phyloP scores from a whole-genome alignment of 2,329 filamentous ascomycete genomes.

The Ophiocordyceps camponoti-leonardi region DNA sequence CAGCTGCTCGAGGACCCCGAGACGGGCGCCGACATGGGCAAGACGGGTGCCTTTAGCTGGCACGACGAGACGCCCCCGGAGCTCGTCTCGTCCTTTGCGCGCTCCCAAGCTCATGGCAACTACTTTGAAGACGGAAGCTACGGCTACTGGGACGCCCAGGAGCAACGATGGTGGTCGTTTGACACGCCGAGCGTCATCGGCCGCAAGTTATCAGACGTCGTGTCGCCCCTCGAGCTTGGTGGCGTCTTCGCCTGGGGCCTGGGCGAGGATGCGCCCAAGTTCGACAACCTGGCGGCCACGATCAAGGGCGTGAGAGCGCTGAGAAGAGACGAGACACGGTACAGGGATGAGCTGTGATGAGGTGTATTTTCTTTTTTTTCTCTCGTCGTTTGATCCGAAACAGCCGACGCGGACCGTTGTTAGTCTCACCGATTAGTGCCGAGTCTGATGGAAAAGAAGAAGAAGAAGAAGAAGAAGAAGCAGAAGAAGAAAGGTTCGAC shows the following conservation, averaged over 20 bases:
- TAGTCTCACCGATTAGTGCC: not conserved
- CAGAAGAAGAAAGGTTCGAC: not conserved
- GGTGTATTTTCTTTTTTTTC: not conserved
- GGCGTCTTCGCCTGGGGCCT: constrained; percentile 64
- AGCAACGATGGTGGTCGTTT: constrained; percentile 56
- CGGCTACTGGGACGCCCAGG: constrained; percentile 46
- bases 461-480: too few species aligned
- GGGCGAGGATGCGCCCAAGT: constrained; percentile 43
- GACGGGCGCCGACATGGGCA: constrained; percentile 39
- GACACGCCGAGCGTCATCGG: constrained; percentile 45
- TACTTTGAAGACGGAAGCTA: constrained; percentile 45
- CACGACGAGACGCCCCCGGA: constrained; percentile 34
- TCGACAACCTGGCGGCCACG: constrained; percentile 21
- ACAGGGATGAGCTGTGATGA: constrained; percentile 1
- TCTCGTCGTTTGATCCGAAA: not conserved
- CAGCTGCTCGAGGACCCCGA: constrained; percentile 37
- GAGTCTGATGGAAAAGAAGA: not conserved
- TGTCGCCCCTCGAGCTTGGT: constrained; percentile 38
- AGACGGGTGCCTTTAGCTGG: constrained; percentile 42
- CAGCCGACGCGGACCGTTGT: not conserved
- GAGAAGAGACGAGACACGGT: not conserved
- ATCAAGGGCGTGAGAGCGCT: constrained; percentile 4
- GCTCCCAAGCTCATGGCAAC: constrained; percentile 31
- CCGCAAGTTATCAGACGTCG: constrained; percentile 43
- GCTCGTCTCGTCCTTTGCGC: constrained; percentile 37